phyloP scores from a whole-genome alignment of 768 basidiomycete genomes.

The Termitomyces sp. region DNA sequence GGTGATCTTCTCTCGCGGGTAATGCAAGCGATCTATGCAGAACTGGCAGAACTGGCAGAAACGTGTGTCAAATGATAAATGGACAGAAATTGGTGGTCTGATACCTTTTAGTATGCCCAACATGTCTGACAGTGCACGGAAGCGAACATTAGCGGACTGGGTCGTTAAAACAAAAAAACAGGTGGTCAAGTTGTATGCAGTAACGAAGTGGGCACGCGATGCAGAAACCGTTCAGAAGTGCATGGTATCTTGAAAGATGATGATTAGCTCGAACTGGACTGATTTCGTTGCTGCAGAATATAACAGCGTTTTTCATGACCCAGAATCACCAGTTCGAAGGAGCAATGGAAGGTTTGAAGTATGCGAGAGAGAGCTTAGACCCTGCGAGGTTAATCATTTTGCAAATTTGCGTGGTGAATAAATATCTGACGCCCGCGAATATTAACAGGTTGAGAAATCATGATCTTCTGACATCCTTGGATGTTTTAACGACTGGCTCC shows the following conservation, averaged over 20 bases:
- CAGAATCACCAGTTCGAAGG: slow-evolving; percentile 83
- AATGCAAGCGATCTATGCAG: slow-evolving; percentile 75
- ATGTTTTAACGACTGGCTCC: slow-evolving; percentile 81
- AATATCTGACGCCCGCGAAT: background rate
- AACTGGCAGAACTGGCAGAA: slow-evolving; percentile 78
- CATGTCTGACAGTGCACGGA: slow-evolving; percentile 76
- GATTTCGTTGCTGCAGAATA: slow-evolving; percentile 47
- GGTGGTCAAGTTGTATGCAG: slow-evolving; percentile 82
- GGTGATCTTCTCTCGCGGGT: slow-evolving; percentile 72
- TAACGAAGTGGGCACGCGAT: slow-evolving; percentile 83
- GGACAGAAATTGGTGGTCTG: background rate
- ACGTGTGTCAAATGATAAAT: slow-evolving; percentile 50
- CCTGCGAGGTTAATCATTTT: slow-evolving; percentile 58
- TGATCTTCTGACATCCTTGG: slow-evolving; percentile 86
- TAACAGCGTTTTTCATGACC: slow-evolving; percentile 79
- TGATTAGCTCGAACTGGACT: background rate
- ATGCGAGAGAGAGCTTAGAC: slow-evolving; percentile 64
- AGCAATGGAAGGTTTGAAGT: slow-evolving; percentile 54
- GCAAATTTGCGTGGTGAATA: background rate
- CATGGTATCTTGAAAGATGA: slow-evolving; percentile 46
- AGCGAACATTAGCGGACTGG: slow-evolving; percentile 81
- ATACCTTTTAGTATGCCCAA: slow-evolving; percentile 54
- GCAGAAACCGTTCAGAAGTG: slow-evolving; percentile 80
- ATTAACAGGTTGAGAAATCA: slow-evolving; percentile 75
- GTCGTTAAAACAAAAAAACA: slow-evolving; percentile 89